Evolutionary conservation across 805 yeast genomes (phyloP), one percentile per base, ranked within the genome.

Genomic region (Torulaspora indica): DNA sequence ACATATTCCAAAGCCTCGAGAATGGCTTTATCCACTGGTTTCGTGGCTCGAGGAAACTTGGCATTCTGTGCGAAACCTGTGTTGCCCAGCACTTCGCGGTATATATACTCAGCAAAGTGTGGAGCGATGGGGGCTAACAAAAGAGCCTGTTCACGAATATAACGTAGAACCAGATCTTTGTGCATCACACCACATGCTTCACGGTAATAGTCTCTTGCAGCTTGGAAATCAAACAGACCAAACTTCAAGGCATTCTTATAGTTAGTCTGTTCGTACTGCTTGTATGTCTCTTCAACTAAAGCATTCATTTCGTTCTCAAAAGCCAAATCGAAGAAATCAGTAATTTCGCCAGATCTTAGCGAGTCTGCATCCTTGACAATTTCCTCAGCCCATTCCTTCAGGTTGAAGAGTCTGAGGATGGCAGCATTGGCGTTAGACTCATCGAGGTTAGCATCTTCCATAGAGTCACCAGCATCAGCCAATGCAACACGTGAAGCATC

Each of bases 371-470:
- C 70, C 52, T 72, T 74, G 31, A 82, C 68, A 43, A 79, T 71
- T 45, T 85, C 93, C 66, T 90, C 97, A 64, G 85, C 78, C 98
- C 98, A 93, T 68, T 90, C 98, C 66, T 87, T 91, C 67, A 91
- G 75, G 43, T 87, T 91, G 67, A 78, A 85, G 64, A 93, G 76
- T 72, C 98, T 85, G 66, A 93, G 77, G 65, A 93, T 90, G 20
- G 98, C 97, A 37, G 98, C 96, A 61, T 93, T 93, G 43, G 98
- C 98, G 61, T 82, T 90, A 48, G 88, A 72, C 71, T 93, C 98
- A 61, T 93, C 98, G 62, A 93, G 86, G 74, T 93, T 93, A 42
- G 98, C 98, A 68, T 93, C 98, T 71, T 93, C 98, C 55, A 89
- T 80, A 34, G 93, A 75, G 66, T 93, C 98, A 74, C 98, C 98